Percentiles rank a stretch among this genome's conserved stretches.
Conservation (phyloP, 768 basidiomycete species). For the Panellus pusillus region DNA sequence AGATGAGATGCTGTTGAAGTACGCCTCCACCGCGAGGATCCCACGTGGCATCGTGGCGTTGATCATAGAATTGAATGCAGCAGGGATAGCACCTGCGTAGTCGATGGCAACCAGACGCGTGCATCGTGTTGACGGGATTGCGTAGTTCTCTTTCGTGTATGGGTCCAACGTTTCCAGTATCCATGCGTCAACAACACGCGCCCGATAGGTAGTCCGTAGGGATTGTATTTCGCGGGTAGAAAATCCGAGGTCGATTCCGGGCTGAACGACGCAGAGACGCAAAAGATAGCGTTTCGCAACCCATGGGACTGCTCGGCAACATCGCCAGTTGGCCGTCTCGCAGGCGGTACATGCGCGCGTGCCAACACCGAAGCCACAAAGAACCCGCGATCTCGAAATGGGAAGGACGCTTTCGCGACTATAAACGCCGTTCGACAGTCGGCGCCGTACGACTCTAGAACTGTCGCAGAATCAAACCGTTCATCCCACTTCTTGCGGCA, state of each 20-base stretch:
- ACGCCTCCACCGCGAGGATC: conserved; percentile 72
- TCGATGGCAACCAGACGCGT: conserved; percentile 84
- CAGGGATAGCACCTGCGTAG: conserved; percentile 81
- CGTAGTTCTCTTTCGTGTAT: conserved; percentile 89
- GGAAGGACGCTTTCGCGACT: conserved; percentile 77
- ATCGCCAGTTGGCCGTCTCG: conserved; percentile 45
- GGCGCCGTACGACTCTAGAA: conserved; percentile 78
- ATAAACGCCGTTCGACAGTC: conserved; percentile 72
- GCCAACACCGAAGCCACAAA: conserved; percentile 77
- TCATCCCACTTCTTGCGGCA: conserved; percentile 88
- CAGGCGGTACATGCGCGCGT: conserved; percentile 44
- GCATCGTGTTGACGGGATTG: conserved; percentile 90
- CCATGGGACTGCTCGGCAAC: conserved; percentile 39
- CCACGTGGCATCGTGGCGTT: conserved; percentile 75
- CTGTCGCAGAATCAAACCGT: conserved; percentile 65
- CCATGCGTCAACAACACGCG: conserved; percentile 90
- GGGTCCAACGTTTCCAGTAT: conserved; percentile 95
- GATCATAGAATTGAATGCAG: conserved; percentile 81
- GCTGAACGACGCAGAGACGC: conserved; percentile 80
- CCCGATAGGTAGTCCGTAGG: conserved; percentile 71
- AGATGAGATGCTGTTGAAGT: conserved; percentile 64
- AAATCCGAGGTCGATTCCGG: conserved; percentile 61
- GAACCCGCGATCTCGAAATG: conserved; percentile 89
- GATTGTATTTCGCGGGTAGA: conserved; percentile 70
- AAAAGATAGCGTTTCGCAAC: conserved; percentile 69